Base-by-base conservation (phyloP, 2,329 filamentous ascomycete genomes). In the Epichloe baconii region DNA sequence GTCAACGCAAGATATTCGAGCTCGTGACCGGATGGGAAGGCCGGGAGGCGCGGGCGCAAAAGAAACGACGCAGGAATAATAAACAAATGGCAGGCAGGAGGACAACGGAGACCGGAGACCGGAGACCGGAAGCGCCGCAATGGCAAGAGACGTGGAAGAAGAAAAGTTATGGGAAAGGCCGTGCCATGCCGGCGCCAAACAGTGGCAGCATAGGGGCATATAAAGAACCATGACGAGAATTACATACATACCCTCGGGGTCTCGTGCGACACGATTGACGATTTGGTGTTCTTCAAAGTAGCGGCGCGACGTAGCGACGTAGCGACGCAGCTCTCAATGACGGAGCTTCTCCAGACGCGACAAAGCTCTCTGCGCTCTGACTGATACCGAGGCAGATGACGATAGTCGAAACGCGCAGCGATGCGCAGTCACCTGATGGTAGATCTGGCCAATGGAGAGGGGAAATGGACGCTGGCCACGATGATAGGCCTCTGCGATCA, bases 401-500 rank as follows among this genome's bases (percentile, higher is more conserved):
- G 57, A 60, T 11, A 23, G 21, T 19, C 37, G 38, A 37, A 50
- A 47, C 51, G 51, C 51, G 51, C 47, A 44, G 51, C 31, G 44
- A 59, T 53, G 55, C 55, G 49, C 55, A 58, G 76, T 79, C 76
- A 79, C 74, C 74, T 77, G 76, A 78, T 68, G 58, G 58, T 52
- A 54, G 53, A 53, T 53, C 62, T 56, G 64, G 60, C 75, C 76
- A 79, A 79, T 78, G 61, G 61, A 65, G 65, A 65, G 49, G 49
- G 57, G 64, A 73, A 58, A 60, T 55, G 54, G 63, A 66, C 59
- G 67, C 61, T 73, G 61, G 62, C 61, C 67, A 69, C 65, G 65
- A 63, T 77, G 74, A 78, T 77, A 78, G 76, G 75, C 70, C 62
- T 71, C 60, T 59, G 61, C 62, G 64, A 65, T 69, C 59, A 69